Base-by-base conservation (phyloP, 1,284 basidiomycete species). In the Microbotryum silenes-acaulis region DNA sequence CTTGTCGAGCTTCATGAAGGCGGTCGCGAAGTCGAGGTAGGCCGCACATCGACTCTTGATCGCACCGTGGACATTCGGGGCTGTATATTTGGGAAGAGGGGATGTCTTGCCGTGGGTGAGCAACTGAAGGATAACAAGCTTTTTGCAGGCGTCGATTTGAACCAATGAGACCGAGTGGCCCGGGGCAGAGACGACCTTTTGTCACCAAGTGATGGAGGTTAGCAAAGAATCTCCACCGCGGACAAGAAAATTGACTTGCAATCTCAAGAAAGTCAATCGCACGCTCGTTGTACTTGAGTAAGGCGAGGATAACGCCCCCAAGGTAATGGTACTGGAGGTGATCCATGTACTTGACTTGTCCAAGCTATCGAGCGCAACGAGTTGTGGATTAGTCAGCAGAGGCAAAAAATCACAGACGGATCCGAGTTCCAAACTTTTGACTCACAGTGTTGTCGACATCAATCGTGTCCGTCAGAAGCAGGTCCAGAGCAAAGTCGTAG, bases 131-230 rank as follows among this genome's bases (percentile, higher is more conserved):
- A 91, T 78, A 9, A 82, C 75, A 47, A 89, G 76, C 75, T 91
- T 90, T 79, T 92, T 92, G 72, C 86, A 78, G 0, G 89, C 89
- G 70, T 91, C 89, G 68, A 90, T 74, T 73, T 93, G 90, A 7
- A 92, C 79, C 4, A 85, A 83, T 1, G 83, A 81, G 0, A 84
- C 81, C 1, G 78, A 79, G 1, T 80, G 78, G 0, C 84, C 83
- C 0, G 90, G 90, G 50, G 84, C 82, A 44, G 83, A 83, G 42
- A 87, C 82, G 64, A 84, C 73, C 73, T 77, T 60, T 20, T 31
- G 31, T 31, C 31, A 31, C 20, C 27, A 44, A 21, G 52, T 23
- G 25, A 16, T 21, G 53, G 44, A 4, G 23, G 50, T 16, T 2
- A 31, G 6, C 48, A 6, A 48, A 56, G 10, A 27, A 9, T 23